A percentile compares a stretch with the other conserved stretches of the same genome.
These are phyloP conservation scores for Termitomyces sp. DNA, from an alignment of 1,284 basidiomycete species.

Conservation along the genomic window DNA sequence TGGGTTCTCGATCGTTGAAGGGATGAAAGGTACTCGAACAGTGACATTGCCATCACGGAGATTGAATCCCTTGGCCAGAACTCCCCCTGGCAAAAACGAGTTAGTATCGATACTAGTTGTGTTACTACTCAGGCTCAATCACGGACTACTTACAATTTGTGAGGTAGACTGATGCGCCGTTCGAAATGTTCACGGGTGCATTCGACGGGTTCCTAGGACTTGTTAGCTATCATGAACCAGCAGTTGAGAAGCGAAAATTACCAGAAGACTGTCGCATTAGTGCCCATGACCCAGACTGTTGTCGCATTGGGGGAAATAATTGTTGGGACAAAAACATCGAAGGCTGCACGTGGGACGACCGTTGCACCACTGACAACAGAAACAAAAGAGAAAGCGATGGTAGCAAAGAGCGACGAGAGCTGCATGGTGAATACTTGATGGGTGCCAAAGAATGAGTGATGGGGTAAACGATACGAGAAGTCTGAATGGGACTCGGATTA, in stretches of 20 bases:
- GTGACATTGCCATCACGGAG: constrained; percentile 23
- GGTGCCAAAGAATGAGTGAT: background rate
- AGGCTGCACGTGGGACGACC: constrained; percentile 15
- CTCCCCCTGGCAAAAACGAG: background rate
- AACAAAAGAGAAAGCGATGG: constrained; percentile 10
- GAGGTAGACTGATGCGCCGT: constrained; percentile 24
- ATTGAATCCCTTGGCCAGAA: constrained; percentile 21
- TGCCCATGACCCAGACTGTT: constrained; percentile 25
- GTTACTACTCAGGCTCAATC: background rate
- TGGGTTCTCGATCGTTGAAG: constrained; percentile 3
- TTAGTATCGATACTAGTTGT: background rate
- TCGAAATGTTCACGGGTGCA: constrained; percentile 27
- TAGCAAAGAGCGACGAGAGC: constrained; percentile 16
- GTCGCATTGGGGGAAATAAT: constrained; percentile 22
- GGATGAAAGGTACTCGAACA: constrained; percentile 21
- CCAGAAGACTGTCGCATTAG: constrained; percentile 23
- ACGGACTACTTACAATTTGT: constrained; percentile 19
- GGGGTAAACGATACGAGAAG: background rate
- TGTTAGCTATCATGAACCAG: background rate
- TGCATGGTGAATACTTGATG: constrained; percentile 9
- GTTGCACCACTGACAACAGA: constrained; percentile 11
- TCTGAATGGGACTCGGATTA: background rate
- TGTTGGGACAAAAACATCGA: constrained; percentile 25
- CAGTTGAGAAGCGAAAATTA: constrained; percentile 4
- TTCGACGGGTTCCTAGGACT: constrained; percentile 23